These are phyloP conservation scores for Panicum hallii DNA, from an alignment of 202 grass and related monocot species.

Conservation along the genomic window DNA sequence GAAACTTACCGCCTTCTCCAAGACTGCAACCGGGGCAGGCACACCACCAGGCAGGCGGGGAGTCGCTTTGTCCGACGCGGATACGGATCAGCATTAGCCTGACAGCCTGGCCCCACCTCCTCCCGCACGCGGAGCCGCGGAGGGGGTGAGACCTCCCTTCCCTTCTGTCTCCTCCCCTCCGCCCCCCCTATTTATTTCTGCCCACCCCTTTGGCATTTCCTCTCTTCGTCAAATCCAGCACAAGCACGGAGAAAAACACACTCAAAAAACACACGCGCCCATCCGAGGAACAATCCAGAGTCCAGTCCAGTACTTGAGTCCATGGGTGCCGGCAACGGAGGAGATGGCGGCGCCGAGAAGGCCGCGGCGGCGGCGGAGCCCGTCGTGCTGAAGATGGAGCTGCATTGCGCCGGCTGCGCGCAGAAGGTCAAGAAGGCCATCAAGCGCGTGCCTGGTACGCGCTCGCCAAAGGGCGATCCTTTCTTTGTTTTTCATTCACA, in stretches of 20 bases:
- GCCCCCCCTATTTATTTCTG: constrained; percentile 33
- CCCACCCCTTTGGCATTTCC: background rate
- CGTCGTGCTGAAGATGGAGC: constrained; percentile 69
- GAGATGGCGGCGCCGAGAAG: constrained; percentile 26
- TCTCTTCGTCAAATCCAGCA: constrained; percentile 30
- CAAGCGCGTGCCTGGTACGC: constrained; percentile 62
- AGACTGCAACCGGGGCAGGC: background rate
- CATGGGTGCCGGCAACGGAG: constrained; percentile 66
- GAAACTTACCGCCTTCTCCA: constrained; percentile 24
- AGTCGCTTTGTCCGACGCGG: constrained; percentile 35
- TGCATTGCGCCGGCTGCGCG: constrained; percentile 98
- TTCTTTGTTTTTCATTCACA: background rate
- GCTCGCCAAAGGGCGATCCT: background rate
- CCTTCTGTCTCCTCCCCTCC: background rate
- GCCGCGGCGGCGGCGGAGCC: constrained; percentile 46
- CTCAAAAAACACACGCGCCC: background rate
- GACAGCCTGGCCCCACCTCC: background rate
- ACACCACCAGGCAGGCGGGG: background rate
- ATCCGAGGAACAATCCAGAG: constrained; percentile 20
- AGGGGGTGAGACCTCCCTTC: background rate
- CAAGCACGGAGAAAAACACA: background rate
- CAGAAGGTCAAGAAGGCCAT: constrained; percentile 71
- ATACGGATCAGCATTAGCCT: constrained; percentile 6
- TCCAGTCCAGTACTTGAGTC: background rate
- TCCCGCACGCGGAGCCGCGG: background rate